Evolutionary conservation across 148 eudicot species (phyloP), one percentile per base, ranked within the genome.

Genomic region (Vaccinium myrtillus): DNA sequence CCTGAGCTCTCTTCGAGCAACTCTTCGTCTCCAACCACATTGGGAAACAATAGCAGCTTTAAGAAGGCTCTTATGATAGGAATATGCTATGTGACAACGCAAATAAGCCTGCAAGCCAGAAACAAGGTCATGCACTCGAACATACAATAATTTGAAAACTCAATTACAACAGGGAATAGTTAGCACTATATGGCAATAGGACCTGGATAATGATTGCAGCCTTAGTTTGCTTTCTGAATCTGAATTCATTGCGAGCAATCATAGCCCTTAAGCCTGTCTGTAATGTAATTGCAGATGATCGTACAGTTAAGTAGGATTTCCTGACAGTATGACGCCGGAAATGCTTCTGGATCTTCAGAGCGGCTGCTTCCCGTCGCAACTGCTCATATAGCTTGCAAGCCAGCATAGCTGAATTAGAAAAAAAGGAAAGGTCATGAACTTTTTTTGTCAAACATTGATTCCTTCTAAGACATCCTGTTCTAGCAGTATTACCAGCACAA

Each of bases 231-330:
- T 91, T 95, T 87, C 89, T 91, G 89, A 83, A 90, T 90, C 99
- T 94, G 88, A 95, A 97, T 75, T 94, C 91, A 86, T 91, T 91
- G 74, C 94, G 92, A 88, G 98, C 96, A 87, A 89, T 88, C 99
- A 97, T 95, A 74, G 93, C 94, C 88, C 99, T 91, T 86, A 95
- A 89, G 84, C 98, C 99, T 83, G 96, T 91, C 87, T 97, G 98
- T 86, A 97, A 81, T 76, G 84, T 81, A 63, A 95, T 88, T 69
- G 96, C 94, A 84, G 98, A 91, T 51, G 59, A 61, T 85, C 87
- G 91, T 54, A 91, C 74, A 58, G 82, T 85, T 75, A 30, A 21
- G 87, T 92, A 97, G 50, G 96, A 91, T 85, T 87, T 90, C 84
- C 93, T 80, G 51, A 91, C 90, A 83, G 89, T 84, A 80, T 83